Base-by-base conservation (phyloP, 306 rosid genomes). In the Trifolium repens region DNA sequence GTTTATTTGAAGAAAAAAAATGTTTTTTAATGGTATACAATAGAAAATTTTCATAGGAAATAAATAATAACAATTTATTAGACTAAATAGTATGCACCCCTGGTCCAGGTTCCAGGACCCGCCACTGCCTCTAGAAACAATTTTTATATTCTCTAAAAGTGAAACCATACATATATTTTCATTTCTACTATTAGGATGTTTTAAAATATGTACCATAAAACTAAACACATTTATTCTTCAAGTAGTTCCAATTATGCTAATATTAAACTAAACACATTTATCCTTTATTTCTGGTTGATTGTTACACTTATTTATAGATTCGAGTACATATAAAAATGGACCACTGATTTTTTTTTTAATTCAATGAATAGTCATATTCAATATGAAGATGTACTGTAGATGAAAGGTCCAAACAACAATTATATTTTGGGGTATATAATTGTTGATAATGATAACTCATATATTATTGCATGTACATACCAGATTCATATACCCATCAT, bases 331-430 rank as follows among this genome's bases (percentile, higher is more conserved):
- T 26, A 66, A 37, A 16, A 24, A 71, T 57, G 83, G 83, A 82
- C 86, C 86, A 82, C 73, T 19, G n/a, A 43, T 27, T 35, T 42
- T 39, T 22, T 5, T 5, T 61, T 67, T 0, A 42, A 59, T 49
- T 68, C 2, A 32, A 40, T 68, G 85, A 76, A 58, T 77, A 53
- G 86, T 82, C 86, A 69, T 57, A 19, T 53, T 82, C 86, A 78
- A 35, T 40, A 70, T 52, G 17, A 82, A 77, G 42, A 67, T 54
- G 52, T 13, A 47, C 78, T 59, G 27, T 27, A 14, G 37, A 82
- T 72, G 73, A 43, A 63, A 71, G 7, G 69, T 49, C 78, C 78
- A 71, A 81, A 76, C 10, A 76, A 71, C 14, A 32, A 74, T 37
- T 24, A 47, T 58, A 12, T 57, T 80, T 73, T 4, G 7, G 73